Conservation (phyloP, 139 green algal genomes). For the Deuterostichococcus epilithicus region DNA sequence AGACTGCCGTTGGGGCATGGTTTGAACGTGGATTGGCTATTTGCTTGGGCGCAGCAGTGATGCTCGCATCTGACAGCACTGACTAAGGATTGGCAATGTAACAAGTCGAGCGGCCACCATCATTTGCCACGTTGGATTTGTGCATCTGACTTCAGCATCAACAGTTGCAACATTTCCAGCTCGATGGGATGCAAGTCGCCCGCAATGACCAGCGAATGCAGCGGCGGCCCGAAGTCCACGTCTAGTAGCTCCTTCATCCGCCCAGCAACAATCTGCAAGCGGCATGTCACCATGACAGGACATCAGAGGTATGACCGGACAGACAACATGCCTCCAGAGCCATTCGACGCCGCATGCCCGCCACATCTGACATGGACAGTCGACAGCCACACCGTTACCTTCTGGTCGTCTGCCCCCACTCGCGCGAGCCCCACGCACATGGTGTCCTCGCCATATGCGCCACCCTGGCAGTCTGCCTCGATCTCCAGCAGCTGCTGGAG, state of each 20-base stretch:
- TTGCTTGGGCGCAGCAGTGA: too few relatives aligned
- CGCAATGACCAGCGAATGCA: constrained; percentile 88
- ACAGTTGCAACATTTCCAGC: constrained; percentile 47
- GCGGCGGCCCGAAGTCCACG: constrained; percentile 83
- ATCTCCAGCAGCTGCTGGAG: constrained; percentile 89
- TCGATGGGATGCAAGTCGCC: constrained; percentile 64
- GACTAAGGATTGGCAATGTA: too few relatives aligned
- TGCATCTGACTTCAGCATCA: neutral
- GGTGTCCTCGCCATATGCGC: constrained; percentile 61
- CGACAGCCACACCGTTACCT: constrained; percentile 1
- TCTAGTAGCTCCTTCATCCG: constrained; percentile 60
- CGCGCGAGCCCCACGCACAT: constrained; percentile 81
- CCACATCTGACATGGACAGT: too few relatives aligned
- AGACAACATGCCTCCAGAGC: neutral
- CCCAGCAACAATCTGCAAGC: constrained; percentile 58
- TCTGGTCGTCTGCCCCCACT: constrained; percentile 61
- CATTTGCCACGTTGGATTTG: too few relatives aligned
- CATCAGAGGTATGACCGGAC: neutral
- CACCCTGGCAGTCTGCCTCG: constrained; percentile 55
- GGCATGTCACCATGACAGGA: neutral
- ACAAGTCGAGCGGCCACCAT: too few relatives aligned
- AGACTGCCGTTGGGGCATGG: too few relatives aligned
- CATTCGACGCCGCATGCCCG: neutral
- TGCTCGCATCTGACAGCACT: too few relatives aligned
- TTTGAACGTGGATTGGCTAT: too few relatives aligned